Evolutionary conservation across 164 flowering plant species (phyloP).

Genomic region (Paratinospora sagittata): DNA sequence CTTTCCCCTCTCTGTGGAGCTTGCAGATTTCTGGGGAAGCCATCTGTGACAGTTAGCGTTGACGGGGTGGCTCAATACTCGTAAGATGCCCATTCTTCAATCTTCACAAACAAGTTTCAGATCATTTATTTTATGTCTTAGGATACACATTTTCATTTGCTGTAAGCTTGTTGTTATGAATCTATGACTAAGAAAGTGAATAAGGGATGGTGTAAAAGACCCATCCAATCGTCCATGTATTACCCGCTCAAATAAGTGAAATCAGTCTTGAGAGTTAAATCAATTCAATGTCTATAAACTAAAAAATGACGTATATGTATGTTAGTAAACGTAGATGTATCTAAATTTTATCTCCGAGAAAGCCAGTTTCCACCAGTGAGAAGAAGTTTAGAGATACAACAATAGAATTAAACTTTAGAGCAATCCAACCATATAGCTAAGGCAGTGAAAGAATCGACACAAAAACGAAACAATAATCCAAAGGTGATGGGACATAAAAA

Average conservation of each 20-base stretch:
- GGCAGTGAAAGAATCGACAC: no score
- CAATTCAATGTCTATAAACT: not conserved
- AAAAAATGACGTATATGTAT: not conserved
- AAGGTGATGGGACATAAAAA: no score
- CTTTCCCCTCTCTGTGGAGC: constrained; percentile 40
- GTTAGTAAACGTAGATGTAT: not conserved
- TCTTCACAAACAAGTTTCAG: not conserved
- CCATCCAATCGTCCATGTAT: not conserved
- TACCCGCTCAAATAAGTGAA: not conserved
- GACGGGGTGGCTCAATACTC: constrained; percentile 21
- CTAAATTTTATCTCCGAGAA: not conserved
- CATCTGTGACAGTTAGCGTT: constrained; percentile 11
- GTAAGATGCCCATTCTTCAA: not conserved
- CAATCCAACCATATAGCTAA: not conserved
- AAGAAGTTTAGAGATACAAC: no score
- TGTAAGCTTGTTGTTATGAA: not conserved
- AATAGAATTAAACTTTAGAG: not conserved
- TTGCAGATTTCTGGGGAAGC: constrained; percentile 39
- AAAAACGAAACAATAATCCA: no score
- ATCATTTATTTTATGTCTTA: not conserved
- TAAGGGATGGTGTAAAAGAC: not conserved
- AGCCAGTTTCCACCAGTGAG: not conserved
- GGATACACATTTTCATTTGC: not conserved
- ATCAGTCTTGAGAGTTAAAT: not conserved
- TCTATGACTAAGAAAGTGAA: not conserved